These are phyloP conservation scores for Tilletia indica DNA, from an alignment of 1,284 basidiomycete species.

Conservation along the genomic window DNA sequence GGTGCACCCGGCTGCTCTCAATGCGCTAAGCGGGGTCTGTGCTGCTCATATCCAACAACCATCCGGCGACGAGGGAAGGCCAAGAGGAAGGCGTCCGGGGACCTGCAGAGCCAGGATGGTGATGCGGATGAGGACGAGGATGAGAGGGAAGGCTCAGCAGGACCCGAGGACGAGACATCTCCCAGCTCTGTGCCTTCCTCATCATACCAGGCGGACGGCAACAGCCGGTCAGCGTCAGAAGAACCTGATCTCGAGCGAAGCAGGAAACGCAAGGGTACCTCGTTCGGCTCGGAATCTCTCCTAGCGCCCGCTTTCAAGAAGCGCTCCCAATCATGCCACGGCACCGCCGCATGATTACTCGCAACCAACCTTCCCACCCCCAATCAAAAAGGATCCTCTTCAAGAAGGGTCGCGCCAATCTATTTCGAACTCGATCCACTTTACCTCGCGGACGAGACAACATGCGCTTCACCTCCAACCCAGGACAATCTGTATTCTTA, in stretches of 20 bases:
- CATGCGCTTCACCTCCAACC: too few species aligned
- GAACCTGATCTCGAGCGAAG: conserved; percentile 10
- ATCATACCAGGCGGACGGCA: background rate
- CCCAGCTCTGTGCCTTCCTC: background rate
- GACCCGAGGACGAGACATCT: too few species aligned
- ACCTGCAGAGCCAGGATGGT: background rate
- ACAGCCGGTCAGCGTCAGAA: conserved; percentile 7
- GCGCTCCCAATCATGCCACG: conserved; percentile 13
- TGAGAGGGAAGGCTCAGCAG: too few species aligned
- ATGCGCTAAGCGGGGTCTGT: conserved; percentile 14
- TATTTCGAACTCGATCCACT: too few species aligned
- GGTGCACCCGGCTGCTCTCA: background rate
- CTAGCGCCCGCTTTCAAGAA: conserved; percentile 9
- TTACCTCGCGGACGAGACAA: too few species aligned
- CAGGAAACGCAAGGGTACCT: conserved; percentile 7
- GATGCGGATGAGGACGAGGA: background rate
- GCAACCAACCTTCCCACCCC: too few species aligned
- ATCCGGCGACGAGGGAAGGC: conserved; percentile 9
- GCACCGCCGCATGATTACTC: background rate
- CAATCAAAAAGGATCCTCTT: too few species aligned
- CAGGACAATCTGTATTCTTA: too few species aligned
- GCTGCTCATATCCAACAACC: background rate
- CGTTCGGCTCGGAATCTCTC: conserved; percentile 11
- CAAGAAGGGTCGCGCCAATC: too few species aligned
- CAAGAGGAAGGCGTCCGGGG: conserved; percentile 2